Evolutionary conservation across 805 yeast species (phyloP), one percentile per base, ranked within the genome.

Genomic region (Pichia scutulata): DNA sequence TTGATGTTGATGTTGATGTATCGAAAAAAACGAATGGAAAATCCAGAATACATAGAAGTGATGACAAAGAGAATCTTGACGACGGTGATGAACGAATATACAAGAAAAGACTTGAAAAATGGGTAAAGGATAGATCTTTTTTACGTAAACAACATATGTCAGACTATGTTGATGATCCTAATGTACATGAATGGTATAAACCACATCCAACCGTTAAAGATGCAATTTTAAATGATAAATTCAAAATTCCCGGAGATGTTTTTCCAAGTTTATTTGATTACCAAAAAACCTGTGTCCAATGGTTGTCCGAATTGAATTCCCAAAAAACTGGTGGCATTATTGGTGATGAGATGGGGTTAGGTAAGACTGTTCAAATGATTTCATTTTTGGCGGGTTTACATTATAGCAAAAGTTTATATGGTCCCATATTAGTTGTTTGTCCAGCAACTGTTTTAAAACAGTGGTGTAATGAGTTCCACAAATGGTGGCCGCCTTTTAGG

Each of bases 341-440:
- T 40, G 97, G 98, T 24, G 99, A 93, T 67, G 99, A 93, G 65
- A 93, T 93, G 99, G 99, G 99, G 0, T 69, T 93, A 18, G 99
- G 99, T 2, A 93, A 93, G 62, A 93, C 99, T 0, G 85, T 93
- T 46, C 98, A 93, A 63, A 78, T 93, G 9, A 89, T 89, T 42
- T 81, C 97, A 1, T 93, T 92, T 64, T 61, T 93, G 9, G 97
- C 98, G 0, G 93, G 96, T 0, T 71, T 93, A 39, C 96, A 90
- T 60, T 86, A 89, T 63, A 85, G 95, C 18, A 82, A 84, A 0
- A 70, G 78, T 51, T 69, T 92, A 2, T 76, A 79, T 30, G 84
- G 82, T 39, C 99, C 99, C 0, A 84, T 86, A 0, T 61, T 93
- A 36, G 74, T 93, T 41, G 97, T 93, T 0, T 95, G 97, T 57